Base-by-base conservation (phyloP, 2,329 filamentous ascomycete species). In the Fusarium buharicum region DNA sequence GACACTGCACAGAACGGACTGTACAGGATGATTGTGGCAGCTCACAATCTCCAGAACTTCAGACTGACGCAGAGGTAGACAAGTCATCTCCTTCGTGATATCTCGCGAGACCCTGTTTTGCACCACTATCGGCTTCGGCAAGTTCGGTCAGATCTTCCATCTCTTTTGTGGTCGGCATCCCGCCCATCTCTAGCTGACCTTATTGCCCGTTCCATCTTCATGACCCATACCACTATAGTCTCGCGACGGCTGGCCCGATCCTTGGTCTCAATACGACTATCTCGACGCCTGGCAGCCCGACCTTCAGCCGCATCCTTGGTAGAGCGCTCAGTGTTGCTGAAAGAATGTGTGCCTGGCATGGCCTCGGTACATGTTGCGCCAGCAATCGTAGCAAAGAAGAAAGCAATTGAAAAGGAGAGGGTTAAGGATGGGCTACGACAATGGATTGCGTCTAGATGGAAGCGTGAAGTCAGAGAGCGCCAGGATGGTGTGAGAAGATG, bases 371-470 rank as follows among this genome's bases (percentile, higher is more conserved):
- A 72, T 49, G 78, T 90, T 2, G 84, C 86, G 1, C 87, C 87
- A 1, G 82, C 79, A 1, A 76, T 91, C 30, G 83, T 90, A n/a
- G 86, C 86, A 24, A 81, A 81, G 62, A 84, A 85, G 69, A 79
- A 85, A 51, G 83, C 82, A 12, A 80, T 91, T 14, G 89, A 91
- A 76, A 83, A 83, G 65, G 87, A 91, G 76, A 80, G 81, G 57
- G 79, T 91, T 38, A 91, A 90, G 71, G 88, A 91, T 68, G 82
- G 82, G 14, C 74, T 92, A 58, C 77, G 88, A 33, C 80, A 81
- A 12, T 91, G 88, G 86, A 81, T 91, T 3, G 88, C 83, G 27
- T 77, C 73, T n/a, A 83, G 84, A 22, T 86, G 82, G 83, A 78
- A 74, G 36, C 76, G 82, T 17, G 79, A 85, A 72, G 83, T 86